These are phyloP conservation scores for Chimonanthus salicifolius DNA, from an alignment of 164 flowering plant species.

Conservation along the genomic window DNA sequence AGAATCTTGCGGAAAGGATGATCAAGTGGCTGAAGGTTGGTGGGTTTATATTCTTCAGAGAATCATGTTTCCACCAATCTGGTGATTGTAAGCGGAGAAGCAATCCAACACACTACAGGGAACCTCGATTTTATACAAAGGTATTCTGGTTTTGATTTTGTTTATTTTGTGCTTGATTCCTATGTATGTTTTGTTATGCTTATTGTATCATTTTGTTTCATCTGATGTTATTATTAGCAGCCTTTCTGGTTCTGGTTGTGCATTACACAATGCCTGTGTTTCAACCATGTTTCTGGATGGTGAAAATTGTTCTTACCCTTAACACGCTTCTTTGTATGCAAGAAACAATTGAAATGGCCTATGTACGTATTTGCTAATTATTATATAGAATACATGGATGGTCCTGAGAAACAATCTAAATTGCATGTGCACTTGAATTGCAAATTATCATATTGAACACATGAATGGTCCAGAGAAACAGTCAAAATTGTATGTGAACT, in stretches of 20 bases:
- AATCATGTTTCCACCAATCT: conserved; percentile 93
- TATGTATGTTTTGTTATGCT: too few species aligned
- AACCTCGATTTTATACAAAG: conserved; percentile 92
- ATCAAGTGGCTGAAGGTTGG: conserved; percentile 87
- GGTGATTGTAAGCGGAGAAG: conserved; percentile 71
- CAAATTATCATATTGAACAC: background rate
- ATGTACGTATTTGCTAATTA: background rate
- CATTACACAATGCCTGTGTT: background rate
- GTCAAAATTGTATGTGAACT: too few species aligned
- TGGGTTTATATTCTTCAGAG: conserved; percentile 86
- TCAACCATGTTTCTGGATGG: background rate
- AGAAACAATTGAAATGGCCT: background rate
- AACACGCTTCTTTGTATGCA: background rate
- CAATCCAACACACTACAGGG: conserved; percentile 91
- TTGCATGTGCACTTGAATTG: too few species aligned
- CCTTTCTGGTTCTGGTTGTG: too few species aligned
- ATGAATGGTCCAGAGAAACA: background rate
- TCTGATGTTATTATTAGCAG: too few species aligned
- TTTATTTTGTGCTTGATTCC: background rate
- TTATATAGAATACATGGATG: background rate
- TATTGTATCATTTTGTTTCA: background rate
- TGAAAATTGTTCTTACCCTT: background rate
- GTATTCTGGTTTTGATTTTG: conserved; percentile 22
- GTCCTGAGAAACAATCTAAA: background rate
- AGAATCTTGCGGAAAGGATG: conserved; percentile 64